These are phyloP conservation scores for Favolaschia claudopus DNA, from an alignment of 768 basidiomycete genomes.

Conservation along the genomic window DNA sequence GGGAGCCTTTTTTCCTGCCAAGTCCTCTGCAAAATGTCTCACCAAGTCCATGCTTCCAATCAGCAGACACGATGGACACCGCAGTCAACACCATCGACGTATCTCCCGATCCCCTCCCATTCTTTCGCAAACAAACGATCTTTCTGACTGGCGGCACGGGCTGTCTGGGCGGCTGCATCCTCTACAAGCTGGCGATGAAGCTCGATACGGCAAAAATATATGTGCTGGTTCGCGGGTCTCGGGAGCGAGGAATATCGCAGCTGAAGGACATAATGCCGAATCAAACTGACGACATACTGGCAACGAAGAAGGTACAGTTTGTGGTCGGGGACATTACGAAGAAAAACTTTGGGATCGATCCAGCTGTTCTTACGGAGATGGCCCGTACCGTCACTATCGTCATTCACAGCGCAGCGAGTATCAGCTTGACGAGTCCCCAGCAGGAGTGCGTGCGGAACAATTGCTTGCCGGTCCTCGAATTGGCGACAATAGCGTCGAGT, in stretches of 20 bases:
- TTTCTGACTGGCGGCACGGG: conserved; percentile 4
- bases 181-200: not conserved
- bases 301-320: not conserved
- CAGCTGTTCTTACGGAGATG: not conserved
- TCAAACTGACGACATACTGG: not conserved
- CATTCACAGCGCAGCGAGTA: not conserved
- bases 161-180: not conserved
- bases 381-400: not conserved
- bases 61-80: no score
- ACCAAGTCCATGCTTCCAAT: no score
- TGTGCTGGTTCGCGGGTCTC: not conserved
- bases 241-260: not conserved
- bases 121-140: not conserved
- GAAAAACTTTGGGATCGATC: not conserved
- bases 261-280: not conserved
- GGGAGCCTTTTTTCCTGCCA: no score
- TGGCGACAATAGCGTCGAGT: not conserved
- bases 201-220: not conserved
- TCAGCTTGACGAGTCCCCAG: not conserved
- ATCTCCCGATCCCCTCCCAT: no score
- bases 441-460: not conserved
- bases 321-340: not conserved
- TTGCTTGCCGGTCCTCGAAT: not conserved
- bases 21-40: no score
- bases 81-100: no score